These are phyloP conservation scores for Starmera quercuum DNA, from an alignment of 805 yeast species.

Conservation along the genomic window DNA sequence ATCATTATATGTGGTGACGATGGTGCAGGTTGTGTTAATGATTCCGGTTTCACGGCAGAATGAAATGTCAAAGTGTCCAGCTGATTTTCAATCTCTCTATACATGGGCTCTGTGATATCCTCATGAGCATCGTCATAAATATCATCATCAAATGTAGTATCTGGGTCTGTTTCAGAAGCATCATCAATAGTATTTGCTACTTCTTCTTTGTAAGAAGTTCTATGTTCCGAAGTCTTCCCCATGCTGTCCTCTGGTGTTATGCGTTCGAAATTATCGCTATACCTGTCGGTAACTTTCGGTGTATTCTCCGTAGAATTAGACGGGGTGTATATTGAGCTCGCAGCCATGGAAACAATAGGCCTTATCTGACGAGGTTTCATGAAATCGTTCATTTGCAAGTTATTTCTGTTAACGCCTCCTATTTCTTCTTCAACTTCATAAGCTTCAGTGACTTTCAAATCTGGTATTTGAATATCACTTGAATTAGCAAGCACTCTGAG, in stretches of 20 bases:
- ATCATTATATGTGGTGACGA: neutral
- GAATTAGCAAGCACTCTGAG: neutral
- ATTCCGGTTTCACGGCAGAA: neutral
- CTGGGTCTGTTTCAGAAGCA: neutral
- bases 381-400: neutral
- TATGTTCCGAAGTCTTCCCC: too few relatives aligned
- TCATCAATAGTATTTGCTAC: too few relatives aligned
- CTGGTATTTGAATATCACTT: neutral
- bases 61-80: conserved; percentile 7
- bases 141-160: neutral
- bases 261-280: too few relatives aligned
- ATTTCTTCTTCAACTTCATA: neutral
- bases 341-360: conserved; percentile 1
- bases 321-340: neutral
- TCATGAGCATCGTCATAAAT: conserved; percentile 1
- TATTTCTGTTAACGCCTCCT: neutral
- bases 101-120: conserved; percentile 5
- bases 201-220: too few relatives aligned
- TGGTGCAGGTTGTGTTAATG: neutral
- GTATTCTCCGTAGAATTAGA: too few relatives aligned
- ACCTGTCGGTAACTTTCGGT: too few relatives aligned
- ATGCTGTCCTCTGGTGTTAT: too few relatives aligned
- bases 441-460: neutral
- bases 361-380: neutral
- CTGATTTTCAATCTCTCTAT: conserved; percentile 13